Base-by-base conservation (phyloP, 257 asterid species). In the Scutellaria minor region DNA sequence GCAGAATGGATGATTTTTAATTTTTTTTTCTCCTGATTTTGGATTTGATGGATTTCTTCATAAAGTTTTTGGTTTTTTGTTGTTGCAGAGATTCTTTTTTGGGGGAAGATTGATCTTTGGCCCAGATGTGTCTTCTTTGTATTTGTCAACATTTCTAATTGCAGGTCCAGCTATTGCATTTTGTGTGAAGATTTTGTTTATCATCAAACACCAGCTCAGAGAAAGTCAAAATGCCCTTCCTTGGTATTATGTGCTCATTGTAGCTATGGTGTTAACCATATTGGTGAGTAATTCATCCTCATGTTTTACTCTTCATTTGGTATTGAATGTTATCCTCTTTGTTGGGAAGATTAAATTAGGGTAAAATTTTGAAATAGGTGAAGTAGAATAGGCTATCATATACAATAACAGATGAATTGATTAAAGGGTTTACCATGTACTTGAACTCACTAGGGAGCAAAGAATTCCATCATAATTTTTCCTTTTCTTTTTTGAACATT, bases 91-190 rank as follows among this genome's bases (percentile, higher is more conserved):
- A 78, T 94, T 94, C 88, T 83, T 84, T 8, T 84, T 76, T n/a
- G 97, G 96, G 64, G 98, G 98, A 74, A 88, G 98, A 79, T 80
- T 94, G 89, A 62, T 94, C 64, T 89, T 94, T 68, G 98, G 98
- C 37, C 97, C 98, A 8, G 98, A 94, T 50, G 96, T 78, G 41
- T 71, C 90, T 51, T 86, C 97, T 53, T 72, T 94, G 85, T 83
- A 84, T 73, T 70, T 94, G 41, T 83, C 97, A 46, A 61, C 81
- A 51, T 77, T 81, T 70, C 79, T 88, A 9, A 85, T 90, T 67
- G 85, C 79, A 6, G 87, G 90, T 58, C 97, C 98, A 1, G 85
- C 89, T 13, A 53, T 85, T 40, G 90, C 86, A 24, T 91, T 94
- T 80, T 89, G 90, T 75, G 24, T 85, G 54, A 88, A 84, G 70